Percentiles rank a stretch among this genome's conserved stretches.
These are phyloP conservation scores for Hypoxylon sp. DNA, from an alignment of 2,329 filamentous ascomycete species.

Conservation along the genomic window DNA sequence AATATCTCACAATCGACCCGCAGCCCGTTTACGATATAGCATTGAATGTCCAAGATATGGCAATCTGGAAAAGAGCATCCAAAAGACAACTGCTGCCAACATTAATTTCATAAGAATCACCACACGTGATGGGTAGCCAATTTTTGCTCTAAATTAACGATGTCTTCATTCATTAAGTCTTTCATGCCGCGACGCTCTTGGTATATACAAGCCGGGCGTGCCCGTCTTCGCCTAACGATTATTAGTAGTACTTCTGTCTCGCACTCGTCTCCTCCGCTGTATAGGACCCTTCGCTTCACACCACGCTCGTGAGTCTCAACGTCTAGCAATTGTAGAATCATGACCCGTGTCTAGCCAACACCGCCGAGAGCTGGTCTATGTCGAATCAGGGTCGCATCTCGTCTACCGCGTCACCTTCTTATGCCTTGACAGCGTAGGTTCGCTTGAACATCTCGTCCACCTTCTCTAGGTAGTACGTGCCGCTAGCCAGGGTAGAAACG, in stretches of 20 bases:
- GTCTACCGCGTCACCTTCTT: conserved; percentile 41
- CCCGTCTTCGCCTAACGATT: conserved; percentile 27
- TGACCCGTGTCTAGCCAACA: conserved; percentile 33
- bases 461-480: conserved; percentile 80
- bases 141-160: conserved; percentile 6
- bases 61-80: background rate
- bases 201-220: conserved; percentile 43
- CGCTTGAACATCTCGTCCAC: conserved; percentile 89
- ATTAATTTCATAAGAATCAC: background rate
- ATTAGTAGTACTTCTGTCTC: conserved; percentile 36
- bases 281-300: conserved; percentile 30
- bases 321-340: conserved; percentile 33
- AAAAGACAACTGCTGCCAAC: background rate
- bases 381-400: conserved; percentile 35
- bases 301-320: conserved; percentile 32
- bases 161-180: conserved; percentile 39
- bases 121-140: background rate
- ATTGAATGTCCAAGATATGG: background rate
- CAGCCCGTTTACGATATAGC: background rate
- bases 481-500: conserved; percentile 68
- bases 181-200: conserved; percentile 33
- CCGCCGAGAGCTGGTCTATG: conserved; percentile 38
- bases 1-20: background rate
- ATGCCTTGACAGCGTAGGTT: conserved; percentile 78
- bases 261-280: conserved; percentile 21